Percentiles rank a stretch among this genome's conserved stretches.
Conservation (phyloP, 106 monocot species). For the Dactylorhiza incarnata region DNA sequence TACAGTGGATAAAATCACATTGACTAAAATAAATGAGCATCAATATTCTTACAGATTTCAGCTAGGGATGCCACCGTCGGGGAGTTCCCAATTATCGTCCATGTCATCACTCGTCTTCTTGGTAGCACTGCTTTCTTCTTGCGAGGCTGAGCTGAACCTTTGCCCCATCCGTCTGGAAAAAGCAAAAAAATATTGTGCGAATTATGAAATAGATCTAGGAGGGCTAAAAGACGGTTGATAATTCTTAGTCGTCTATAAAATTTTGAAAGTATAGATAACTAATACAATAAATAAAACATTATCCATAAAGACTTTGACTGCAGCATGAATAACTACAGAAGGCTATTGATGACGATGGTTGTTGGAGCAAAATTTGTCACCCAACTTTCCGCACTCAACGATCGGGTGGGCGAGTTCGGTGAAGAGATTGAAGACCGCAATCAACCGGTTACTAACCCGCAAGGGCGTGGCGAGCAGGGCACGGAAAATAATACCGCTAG, state of each 20-base stretch:
- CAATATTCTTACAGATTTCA: constrained; percentile 2
- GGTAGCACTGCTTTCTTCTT: neutral
- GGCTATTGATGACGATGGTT: too few relatives aligned
- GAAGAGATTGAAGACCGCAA: too few relatives aligned
- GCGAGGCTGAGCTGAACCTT: neutral
- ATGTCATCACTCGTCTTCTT: constrained; percentile 1
- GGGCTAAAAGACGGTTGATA: neutral
- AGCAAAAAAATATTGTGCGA: neutral
- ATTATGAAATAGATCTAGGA: neutral
- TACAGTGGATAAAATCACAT: neutral
- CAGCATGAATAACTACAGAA: too few relatives aligned
- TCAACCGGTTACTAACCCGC: too few relatives aligned
- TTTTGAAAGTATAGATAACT: neutral
- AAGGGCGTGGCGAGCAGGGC: too few relatives aligned
- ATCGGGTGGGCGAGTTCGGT: too few relatives aligned
- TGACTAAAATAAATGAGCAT: neutral
- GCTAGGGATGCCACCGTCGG: neutral
- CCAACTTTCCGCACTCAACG: too few relatives aligned
- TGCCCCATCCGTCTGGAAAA: neutral
- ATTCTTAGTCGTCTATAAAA: neutral
- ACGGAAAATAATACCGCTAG: too few relatives aligned
- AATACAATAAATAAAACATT: neutral
- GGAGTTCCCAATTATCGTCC: constrained; percentile 1
- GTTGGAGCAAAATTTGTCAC: too few relatives aligned
- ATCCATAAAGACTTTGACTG: too few relatives aligned